Conservation (phyloP, 2,329 filamentous ascomycete genomes). For the Diplodia intermedia region DNA sequence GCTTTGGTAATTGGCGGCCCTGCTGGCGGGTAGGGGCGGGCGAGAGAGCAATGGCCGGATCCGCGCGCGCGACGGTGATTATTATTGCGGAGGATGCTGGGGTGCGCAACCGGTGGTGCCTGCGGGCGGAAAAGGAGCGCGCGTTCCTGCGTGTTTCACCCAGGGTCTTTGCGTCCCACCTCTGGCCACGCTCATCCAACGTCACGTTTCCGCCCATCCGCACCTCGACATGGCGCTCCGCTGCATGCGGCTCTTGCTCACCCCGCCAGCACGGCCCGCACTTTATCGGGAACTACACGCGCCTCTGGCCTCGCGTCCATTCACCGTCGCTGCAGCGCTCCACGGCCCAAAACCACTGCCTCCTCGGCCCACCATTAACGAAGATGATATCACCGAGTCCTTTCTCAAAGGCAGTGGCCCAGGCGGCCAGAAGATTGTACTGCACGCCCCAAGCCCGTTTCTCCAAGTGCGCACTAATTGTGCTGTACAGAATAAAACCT, state of each 20-base stretch:
- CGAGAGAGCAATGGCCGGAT: constrained; percentile 4
- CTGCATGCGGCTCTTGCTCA: background rate
- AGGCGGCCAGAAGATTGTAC: constrained; percentile 87
- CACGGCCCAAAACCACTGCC: constrained; percentile 68
- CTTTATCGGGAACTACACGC: background rate
- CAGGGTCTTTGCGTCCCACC: constrained; percentile 20
- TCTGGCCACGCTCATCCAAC: background rate
- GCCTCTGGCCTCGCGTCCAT: constrained; percentile 34
- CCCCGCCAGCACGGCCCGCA: background rate
- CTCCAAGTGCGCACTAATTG: constrained; percentile 2
- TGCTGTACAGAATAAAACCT: constrained; percentile 80
- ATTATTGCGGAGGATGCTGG: constrained; percentile 29
- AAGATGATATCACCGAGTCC: constrained; percentile 79
- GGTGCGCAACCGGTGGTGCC: constrained; percentile 26
- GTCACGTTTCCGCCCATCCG: constrained; percentile 14
- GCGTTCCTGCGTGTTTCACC: constrained; percentile 11
- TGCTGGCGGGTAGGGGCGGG: constrained; percentile 1
- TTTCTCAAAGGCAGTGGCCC: constrained; percentile 93
- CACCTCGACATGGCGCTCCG: constrained; percentile 10
- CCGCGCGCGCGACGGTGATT: background rate
- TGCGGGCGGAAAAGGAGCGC: constrained; percentile 24
- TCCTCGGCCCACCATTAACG: constrained; percentile 75
- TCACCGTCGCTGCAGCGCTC: constrained; percentile 36
- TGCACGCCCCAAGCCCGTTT: constrained; percentile 33
- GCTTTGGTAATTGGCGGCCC: constrained; percentile 12